phyloP scores from a whole-genome alignment of 1,284 basidiomycete genomes.

The Fomitopsis schrenkii region DNA sequence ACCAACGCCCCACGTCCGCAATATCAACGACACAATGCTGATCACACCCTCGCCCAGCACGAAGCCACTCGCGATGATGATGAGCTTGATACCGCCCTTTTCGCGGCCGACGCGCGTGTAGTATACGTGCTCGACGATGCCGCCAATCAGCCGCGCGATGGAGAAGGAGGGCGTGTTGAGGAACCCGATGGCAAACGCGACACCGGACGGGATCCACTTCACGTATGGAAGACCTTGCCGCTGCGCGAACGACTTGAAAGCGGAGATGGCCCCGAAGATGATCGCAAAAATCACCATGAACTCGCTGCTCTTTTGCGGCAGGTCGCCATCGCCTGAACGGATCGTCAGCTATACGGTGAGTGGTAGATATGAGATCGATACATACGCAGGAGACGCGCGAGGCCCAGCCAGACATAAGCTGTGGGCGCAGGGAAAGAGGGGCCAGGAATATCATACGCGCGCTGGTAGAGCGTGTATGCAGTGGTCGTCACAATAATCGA shows the following conservation, averaged over 20 bases:
- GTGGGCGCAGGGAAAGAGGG: slow-evolving; percentile 93
- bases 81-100: slow-evolving; percentile 63
- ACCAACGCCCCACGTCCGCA: slow-evolving; percentile 73
- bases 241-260: slow-evolving; percentile 60
- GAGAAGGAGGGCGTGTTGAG: slow-evolving; percentile 96
- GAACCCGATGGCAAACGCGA: slow-evolving; percentile 88
- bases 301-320: slow-evolving; percentile 72
- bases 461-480: slow-evolving; percentile 85
- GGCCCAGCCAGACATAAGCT: slow-evolving; percentile 88
- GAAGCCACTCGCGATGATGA: slow-evolving; percentile 92
- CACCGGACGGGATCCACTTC: slow-evolving; percentile 84
- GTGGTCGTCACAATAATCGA: slow-evolving; percentile 88
- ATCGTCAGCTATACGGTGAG: not conserved
- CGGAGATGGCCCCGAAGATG: slow-evolving; percentile 65
- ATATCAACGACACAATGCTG: slow-evolving; percentile 75
- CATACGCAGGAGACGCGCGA: slow-evolving; percentile 85
- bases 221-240: slow-evolving; percentile 45
- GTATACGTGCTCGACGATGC: slow-evolving; percentile 73
- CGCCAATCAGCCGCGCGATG: slow-evolving; percentile 87
- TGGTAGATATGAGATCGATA: slow-evolving; percentile 12
- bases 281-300: slow-evolving; percentile 83
- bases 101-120: slow-evolving; percentile 45
- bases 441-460: slow-evolving; percentile 83
- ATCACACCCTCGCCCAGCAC: slow-evolving; percentile 93
- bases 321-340: slow-evolving; percentile 66